Conservation (phyloP, 768 basidiomycete species). For the Multifurca ochricompacta region DNA sequence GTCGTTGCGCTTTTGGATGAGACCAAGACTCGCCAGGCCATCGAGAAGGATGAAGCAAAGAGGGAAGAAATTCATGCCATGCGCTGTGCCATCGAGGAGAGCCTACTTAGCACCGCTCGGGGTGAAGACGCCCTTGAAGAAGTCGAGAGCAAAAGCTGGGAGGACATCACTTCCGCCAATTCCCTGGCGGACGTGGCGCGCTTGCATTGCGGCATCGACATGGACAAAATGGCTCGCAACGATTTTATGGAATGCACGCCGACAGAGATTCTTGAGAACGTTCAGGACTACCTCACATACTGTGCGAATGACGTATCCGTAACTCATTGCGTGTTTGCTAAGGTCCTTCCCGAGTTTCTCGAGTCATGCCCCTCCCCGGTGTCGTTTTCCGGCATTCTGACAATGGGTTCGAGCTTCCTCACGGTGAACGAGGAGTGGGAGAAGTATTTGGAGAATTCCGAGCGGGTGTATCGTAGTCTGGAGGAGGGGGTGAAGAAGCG, state of each 20-base stretch:
- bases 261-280: slow-evolving; percentile 52
- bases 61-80: slow-evolving; percentile 34
- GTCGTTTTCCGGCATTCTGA: slow-evolving; percentile 82
- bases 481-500: slow-evolving; percentile 52
- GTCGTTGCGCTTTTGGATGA: slow-evolving; percentile 47
- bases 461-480: slow-evolving; percentile 63
- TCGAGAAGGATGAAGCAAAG: slow-evolving; percentile 34
- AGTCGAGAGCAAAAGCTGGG: slow-evolving; percentile 64
- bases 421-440: slow-evolving; percentile 91
- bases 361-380: slow-evolving; percentile 84
- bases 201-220: slow-evolving; percentile 73
- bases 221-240: slow-evolving; percentile 72
- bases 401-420: slow-evolving; percentile 89
- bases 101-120: slow-evolving; percentile 27
- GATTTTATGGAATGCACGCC: slow-evolving; percentile 67
- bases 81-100: slow-evolving; percentile 34
- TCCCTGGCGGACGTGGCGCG: slow-evolving; percentile 88
- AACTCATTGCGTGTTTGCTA: slow-evolving; percentile 73
- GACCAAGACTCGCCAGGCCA: slow-evolving; percentile 29
- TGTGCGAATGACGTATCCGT: slow-evolving; percentile 79
- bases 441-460: slow-evolving; percentile 69
- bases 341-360: slow-evolving; percentile 76
- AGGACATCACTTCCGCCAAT: slow-evolving; percentile 87
- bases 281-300: slow-evolving; percentile 74
- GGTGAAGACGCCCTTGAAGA: slow-evolving; percentile 38